Evolutionary conservation across 768 basidiomycete species (phyloP).

Genomic region (Tulasnella sp.): DNA sequence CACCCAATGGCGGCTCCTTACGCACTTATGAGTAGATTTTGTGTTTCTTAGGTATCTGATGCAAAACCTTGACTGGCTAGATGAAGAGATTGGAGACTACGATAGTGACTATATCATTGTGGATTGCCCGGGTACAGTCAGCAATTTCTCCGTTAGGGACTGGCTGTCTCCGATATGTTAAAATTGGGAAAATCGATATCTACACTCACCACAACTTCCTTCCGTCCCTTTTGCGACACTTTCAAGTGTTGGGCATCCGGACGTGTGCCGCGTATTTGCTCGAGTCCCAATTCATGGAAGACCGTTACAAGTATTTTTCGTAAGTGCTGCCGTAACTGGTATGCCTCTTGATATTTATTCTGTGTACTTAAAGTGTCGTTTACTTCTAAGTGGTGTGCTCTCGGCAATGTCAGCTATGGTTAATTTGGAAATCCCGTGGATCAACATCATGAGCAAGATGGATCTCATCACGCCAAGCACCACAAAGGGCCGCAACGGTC

Average conservation of each 20-base stretch:
- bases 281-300: slow-evolving; percentile 99
- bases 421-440: slow-evolving; percentile 92
- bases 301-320: slow-evolving; percentile 98
- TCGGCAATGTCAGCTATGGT: slow-evolving; percentile 99
- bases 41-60: slow-evolving; percentile 70
- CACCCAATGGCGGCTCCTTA: slow-evolving; percentile 40
- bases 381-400: slow-evolving; percentile 69
- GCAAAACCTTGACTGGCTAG: slow-evolving; percentile 97
- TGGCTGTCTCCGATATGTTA: background rate
- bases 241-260: slow-evolving; percentile 73
- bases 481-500: slow-evolving; percentile 55
- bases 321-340: slow-evolving; percentile 35
- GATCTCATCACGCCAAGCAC: slow-evolving; percentile 75
- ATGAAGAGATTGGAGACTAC: slow-evolving; percentile 90
- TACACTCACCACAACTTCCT: slow-evolving; percentile 98
- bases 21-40: background rate
- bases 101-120: slow-evolving; percentile 94
- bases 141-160: background rate
- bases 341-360: slow-evolving; percentile 2
- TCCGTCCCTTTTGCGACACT: slow-evolving; percentile 76
- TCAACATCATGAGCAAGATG: slow-evolving; percentile 99
- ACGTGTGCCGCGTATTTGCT: slow-evolving; percentile 89
- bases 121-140: slow-evolving; percentile 72
- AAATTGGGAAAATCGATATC: slow-evolving; percentile 89
- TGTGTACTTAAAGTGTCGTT: slow-evolving; percentile 27